These are phyloP conservation scores for Polychaeton citri DNA, from an alignment of 2,329 filamentous ascomycete species.

Conservation along the genomic window DNA sequence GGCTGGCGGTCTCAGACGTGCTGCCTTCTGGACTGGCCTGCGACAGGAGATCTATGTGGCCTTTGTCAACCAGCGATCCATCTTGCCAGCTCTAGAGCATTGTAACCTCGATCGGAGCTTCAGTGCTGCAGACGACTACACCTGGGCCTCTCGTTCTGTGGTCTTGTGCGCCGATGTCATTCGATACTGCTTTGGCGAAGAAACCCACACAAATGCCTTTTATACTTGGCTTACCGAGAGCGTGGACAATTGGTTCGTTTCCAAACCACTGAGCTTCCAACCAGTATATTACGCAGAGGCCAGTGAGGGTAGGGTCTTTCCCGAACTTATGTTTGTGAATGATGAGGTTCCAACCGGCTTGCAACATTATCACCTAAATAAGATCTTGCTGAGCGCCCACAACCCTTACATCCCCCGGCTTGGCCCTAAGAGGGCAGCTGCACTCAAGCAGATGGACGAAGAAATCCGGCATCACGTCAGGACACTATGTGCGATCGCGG, in stretches of 20 bases:
- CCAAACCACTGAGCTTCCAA: constrained; percentile 39
- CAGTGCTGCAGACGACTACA: constrained; percentile 36
- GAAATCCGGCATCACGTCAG: constrained; percentile 36
- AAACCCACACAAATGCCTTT: constrained; percentile 15
- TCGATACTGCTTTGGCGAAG: constrained; percentile 46
- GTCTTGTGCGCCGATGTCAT: constrained; percentile 51
- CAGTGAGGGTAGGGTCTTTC: constrained; percentile 34
- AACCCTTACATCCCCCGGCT: constrained; percentile 41
- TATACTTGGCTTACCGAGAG: constrained; percentile 36
- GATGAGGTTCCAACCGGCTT: constrained; percentile 47
- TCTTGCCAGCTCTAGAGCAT: constrained; percentile 40
- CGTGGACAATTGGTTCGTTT: constrained; percentile 33
- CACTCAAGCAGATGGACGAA: constrained; percentile 28
- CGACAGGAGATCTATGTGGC: constrained; percentile 48
- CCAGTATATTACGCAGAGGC: constrained; percentile 39
- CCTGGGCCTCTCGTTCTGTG: constrained; percentile 49
- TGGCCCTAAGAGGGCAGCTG: constrained; percentile 27
- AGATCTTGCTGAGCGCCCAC: constrained; percentile 43
- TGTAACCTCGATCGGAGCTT: constrained; percentile 40
- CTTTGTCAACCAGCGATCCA: constrained; percentile 23
- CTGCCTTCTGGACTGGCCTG: constrained; percentile 44
- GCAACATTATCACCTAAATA: constrained; percentile 46
- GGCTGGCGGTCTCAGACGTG: constrained; percentile 29
- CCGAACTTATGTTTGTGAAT: constrained; percentile 44
- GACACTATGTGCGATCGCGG: constrained; percentile 45